Conservation (phyloP, 2,329 filamentous ascomycete genomes). For the Seiridium unicorne region DNA sequence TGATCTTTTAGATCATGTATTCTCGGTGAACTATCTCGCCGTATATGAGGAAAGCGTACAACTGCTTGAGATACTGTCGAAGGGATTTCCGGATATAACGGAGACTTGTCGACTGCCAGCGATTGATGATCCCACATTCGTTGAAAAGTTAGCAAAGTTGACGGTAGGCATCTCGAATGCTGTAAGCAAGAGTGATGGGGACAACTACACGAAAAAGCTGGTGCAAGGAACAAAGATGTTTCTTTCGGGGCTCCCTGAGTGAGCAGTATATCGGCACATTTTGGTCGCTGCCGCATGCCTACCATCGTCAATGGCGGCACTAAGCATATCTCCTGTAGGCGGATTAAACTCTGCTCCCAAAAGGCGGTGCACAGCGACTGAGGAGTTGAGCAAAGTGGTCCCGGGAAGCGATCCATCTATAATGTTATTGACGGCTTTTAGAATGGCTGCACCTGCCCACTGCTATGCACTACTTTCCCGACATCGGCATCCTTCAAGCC, state of each 20-base stretch:
- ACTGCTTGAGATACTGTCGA: neutral
- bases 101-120: neutral
- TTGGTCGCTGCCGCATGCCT: neutral
- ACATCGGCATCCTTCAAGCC: slow-evolving; percentile 37
- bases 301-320: neutral
- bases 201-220: neutral
- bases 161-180: neutral
- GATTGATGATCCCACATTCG: neutral
- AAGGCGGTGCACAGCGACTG: neutral
- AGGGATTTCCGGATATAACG: neutral
- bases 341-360: too few species aligned
- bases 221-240: neutral
- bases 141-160: neutral
- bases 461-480: slow-evolving; percentile 26
- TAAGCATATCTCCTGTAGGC: too few species aligned
- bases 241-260: neutral
- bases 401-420: too few species aligned
- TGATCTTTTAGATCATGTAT: neutral
- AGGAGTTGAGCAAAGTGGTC: too few species aligned
- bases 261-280: neutral
- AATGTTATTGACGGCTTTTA: neutral
- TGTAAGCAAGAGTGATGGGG: neutral
- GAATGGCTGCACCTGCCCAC: slow-evolving; percentile 3
- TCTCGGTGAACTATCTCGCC: neutral
- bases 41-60: neutral